Percentiles rank a stretch among this genome's conserved stretches.
phyloP scores from a whole-genome alignment of 768 basidiomycete species.

The Polyporus arcularius region DNA sequence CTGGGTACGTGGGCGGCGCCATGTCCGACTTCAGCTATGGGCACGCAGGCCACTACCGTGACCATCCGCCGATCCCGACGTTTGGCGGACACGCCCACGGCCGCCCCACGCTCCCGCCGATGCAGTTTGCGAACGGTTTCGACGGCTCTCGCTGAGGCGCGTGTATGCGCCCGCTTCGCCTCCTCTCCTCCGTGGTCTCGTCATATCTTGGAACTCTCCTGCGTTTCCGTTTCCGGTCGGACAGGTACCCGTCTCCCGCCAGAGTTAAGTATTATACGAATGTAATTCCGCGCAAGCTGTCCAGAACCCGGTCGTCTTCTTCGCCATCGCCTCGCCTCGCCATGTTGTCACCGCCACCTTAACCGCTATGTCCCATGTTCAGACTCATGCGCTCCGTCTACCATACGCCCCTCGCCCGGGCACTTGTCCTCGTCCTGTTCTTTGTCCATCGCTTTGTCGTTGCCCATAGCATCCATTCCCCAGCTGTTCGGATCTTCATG shows the following conservation, averaged over 20 bases:
- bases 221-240: constrained; percentile 1
- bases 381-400: not conserved
- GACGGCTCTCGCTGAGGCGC: constrained; percentile 6
- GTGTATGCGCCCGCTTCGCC: not conserved
- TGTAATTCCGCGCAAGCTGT: constrained; percentile 2
- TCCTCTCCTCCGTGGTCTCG: not conserved
- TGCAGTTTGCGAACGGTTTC: constrained; percentile 8
- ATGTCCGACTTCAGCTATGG: constrained; percentile 1
- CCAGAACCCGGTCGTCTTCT: not conserved
- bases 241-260: not conserved
- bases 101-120: constrained; percentile 5
- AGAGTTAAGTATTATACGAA: constrained; percentile 1
- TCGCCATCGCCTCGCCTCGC: not conserved
- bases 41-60: constrained; percentile 1
- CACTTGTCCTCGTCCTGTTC: not conserved
- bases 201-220: not conserved
- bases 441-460: not conserved
- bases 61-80: not conserved
- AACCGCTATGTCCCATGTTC: not conserved
- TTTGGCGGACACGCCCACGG: not conserved
- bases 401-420: not conserved
- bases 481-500: no score
- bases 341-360: not conserved
- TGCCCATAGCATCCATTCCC: no score
- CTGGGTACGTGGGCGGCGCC: constrained; percentile 1